Evolutionary conservation across 2,329 filamentous ascomycete species (phyloP).

Genomic region (Volutella citrinella): DNA sequence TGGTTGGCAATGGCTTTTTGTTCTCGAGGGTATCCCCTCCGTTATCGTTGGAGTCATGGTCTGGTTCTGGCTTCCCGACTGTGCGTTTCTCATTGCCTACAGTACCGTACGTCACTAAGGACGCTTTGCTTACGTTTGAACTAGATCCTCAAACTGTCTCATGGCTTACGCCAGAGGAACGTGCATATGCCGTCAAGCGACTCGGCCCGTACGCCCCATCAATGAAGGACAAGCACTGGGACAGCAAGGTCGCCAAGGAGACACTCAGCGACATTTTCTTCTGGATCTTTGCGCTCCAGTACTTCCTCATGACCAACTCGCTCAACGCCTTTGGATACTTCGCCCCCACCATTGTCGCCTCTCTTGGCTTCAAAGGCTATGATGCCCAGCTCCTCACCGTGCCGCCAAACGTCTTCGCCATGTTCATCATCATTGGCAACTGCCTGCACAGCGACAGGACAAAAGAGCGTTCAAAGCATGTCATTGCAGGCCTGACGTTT

Average conservation of each 20-base stretch:
- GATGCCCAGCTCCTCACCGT: constrained; percentile 35
- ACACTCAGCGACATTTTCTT: constrained; percentile 32
- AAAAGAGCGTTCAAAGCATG: constrained; percentile 29
- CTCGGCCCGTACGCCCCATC: constrained; percentile 31
- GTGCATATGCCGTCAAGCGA: constrained; percentile 32
- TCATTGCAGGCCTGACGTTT: constrained; percentile 26
- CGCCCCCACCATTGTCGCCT: constrained; percentile 32
- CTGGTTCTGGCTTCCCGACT: constrained; percentile 31
- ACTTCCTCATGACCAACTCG: constrained; percentile 32
- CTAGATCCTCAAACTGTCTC: constrained; percentile 29
- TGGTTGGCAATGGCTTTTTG: constrained; percentile 60
- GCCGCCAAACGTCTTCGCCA: constrained; percentile 34
- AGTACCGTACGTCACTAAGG: background rate
- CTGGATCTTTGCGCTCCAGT: constrained; percentile 31
- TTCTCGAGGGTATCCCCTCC: constrained; percentile 42
- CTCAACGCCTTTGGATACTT: constrained; percentile 35
- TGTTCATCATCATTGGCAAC: constrained; percentile 31
- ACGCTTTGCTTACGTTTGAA: background rate
- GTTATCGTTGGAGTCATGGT: constrained; percentile 29
- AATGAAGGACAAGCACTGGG: constrained; percentile 34
- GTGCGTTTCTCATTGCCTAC: constrained; percentile 3
- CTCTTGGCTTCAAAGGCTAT: constrained; percentile 31
- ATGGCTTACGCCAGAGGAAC: constrained; percentile 32
- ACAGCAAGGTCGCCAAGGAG: constrained; percentile 27
- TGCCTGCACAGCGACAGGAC: constrained; percentile 31